Percentiles rank a stretch among this genome's conserved stretches.
Evolutionary conservation across 352 stramenopile genomes (phyloP).

Genomic region (Pythium guiyangense): DNA sequence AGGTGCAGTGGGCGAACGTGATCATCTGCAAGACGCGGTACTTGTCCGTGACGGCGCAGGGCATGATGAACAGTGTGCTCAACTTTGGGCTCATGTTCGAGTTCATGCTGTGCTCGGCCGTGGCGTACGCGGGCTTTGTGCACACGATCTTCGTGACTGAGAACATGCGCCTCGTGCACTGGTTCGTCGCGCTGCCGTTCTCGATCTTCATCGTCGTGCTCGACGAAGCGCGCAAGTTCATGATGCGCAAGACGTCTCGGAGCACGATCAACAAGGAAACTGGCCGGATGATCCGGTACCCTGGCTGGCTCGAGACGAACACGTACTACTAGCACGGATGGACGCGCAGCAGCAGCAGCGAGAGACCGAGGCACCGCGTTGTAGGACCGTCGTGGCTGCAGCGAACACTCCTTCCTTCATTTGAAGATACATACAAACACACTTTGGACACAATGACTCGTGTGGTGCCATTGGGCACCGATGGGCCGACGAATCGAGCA

Average conservation of each 20-base stretch:
- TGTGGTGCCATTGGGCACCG: too few relatives aligned
- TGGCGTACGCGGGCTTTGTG: slow-evolving; percentile 82
- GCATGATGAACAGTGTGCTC: slow-evolving; percentile 90
- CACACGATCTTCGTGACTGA: slow-evolving; percentile 84
- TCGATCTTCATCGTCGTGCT: slow-evolving; percentile 85
- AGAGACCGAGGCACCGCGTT: too few relatives aligned
- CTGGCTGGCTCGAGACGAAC: slow-evolving; percentile 86
- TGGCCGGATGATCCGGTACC: slow-evolving; percentile 75
- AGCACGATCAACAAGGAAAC: slow-evolving; percentile 74
- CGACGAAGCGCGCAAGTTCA: slow-evolving; percentile 89
- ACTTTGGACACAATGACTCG: too few relatives aligned
- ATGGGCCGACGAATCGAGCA: too few relatives aligned
- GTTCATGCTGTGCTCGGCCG: slow-evolving; percentile 80
- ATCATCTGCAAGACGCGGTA: slow-evolving; percentile 93
- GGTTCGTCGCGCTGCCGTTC: slow-evolving; percentile 90
- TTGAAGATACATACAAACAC: too few relatives aligned
- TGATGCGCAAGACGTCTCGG: slow-evolving; percentile 82
- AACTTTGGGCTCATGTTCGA: slow-evolving; percentile 94
- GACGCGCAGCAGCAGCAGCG: too few relatives aligned
- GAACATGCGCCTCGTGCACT: slow-evolving; percentile 87
- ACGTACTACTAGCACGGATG: slow-evolving; percentile 78
- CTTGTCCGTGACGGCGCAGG: slow-evolving; percentile 86
- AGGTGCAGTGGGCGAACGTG: slow-evolving; percentile 90
- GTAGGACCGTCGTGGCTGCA: too few relatives aligned
- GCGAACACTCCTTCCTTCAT: too few relatives aligned